Evolutionary conservation across 805 yeast species (phyloP), one percentile per base, ranked within the genome.

Genomic region (Myxozyma monticola): DNA sequence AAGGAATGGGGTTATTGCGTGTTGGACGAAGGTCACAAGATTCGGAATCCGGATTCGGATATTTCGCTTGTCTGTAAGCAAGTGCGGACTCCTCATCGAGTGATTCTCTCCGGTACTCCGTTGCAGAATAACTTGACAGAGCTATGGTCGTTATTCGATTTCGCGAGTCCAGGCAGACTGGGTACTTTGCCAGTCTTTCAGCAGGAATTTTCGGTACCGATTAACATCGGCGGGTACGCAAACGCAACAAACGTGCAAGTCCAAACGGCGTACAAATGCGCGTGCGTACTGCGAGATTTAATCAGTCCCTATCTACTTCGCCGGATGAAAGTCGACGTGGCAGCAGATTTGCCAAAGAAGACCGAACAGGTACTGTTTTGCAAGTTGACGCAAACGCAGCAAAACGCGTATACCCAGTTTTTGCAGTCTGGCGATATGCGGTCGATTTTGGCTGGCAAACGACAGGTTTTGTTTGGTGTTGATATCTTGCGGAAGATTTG

Each of bases 181-280:
- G 99, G 99, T 0, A 93, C 99, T 0, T 71, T 93, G 21, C 99
- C 99, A 0, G 91, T 93, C 0, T 93, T 93, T 62, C 95, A 90
- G 67, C 85, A 79, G 45, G 96, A 93, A 65, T 93, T 93, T 66
- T 85, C 96, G 2, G 74, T 83, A 4, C 99, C 99, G 0, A 93
- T 93, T 38, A 91, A 89, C 63, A 76, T 87, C 65, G 99, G 99
- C n/a, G 99, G 99, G 0, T 93, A 93, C 69, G 96, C 99, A 1
- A 93, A 91, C 71, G 98, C 99, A 0, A 82, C 95, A 1, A 93
- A 93, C 65, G 79, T 93, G 2, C 97, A 93, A 65, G 98, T 93
- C 0, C 97, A 91, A 64, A 84, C 97, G 1, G 96, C 97, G 1
- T 90, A 88, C 64, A 88, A 88, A 65, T 93, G 98, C 71, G 99